Conservation (phyloP, 1,284 basidiomycete species). For the Puccinia triticina region DNA sequence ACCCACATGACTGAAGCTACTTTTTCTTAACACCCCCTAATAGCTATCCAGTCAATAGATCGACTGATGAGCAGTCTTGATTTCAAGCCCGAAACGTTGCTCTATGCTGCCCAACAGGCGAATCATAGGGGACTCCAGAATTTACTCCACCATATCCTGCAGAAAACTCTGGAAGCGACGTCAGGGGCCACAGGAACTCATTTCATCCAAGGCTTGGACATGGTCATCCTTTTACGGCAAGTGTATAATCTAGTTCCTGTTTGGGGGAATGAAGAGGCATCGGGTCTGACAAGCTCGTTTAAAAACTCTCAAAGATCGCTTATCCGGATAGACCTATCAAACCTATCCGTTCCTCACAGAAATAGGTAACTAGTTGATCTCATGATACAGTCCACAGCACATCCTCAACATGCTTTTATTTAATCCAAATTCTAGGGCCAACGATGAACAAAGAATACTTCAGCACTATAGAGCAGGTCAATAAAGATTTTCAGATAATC, state of each 20-base stretch:
- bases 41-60: constrained; percentile 43
- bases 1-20: neutral
- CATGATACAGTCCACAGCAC: neutral
- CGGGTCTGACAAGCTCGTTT: neutral
- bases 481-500: neutral
- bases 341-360: constrained; percentile 5
- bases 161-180: constrained; percentile 32
- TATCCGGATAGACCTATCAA: constrained; percentile 38
- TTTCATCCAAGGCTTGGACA: constrained; percentile 42
- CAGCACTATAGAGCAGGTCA: constrained; percentile 44
- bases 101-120: constrained; percentile 48
- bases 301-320: constrained; percentile 17
- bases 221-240: constrained; percentile 40
- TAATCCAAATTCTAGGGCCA: neutral
- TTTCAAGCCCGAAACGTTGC: constrained; percentile 49
- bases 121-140: constrained; percentile 40
- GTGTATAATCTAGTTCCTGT: neutral
- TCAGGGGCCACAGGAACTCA: constrained; percentile 25
- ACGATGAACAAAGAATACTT: constrained; percentile 28
- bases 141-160: constrained; percentile 35
- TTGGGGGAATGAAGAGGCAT: neutral
- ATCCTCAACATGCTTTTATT: neutral
- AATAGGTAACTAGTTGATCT: constrained; percentile 14
- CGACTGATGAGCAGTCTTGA: constrained; percentile 47
- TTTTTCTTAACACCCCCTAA: neutral